Base-by-base conservation (phyloP, 78 protist genomes). In the Creolimax fragrantissima region DNA sequence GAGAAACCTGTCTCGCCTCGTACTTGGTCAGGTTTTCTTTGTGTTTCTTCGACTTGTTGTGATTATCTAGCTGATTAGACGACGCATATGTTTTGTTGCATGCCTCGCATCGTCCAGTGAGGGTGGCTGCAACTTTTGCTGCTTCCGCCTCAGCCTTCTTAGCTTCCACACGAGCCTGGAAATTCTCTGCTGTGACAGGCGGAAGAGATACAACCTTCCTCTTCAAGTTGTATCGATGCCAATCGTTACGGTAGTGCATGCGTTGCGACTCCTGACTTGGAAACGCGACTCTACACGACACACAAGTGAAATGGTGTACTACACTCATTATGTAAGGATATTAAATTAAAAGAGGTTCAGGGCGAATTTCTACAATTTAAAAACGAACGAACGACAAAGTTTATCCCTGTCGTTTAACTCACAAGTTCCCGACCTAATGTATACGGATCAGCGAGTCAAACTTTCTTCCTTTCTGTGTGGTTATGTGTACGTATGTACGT, bases 181-280 rank as follows among this genome's bases (percentile, higher is more conserved):
- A 96, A 2, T 35, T 89, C 37, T 84, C 93, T 24, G 58, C 45
- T 11, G 90, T 92, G 0, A 96, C 94, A 45, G 97, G 96, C 41
- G 93, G 90, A 35, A 95, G 66, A 74, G 90, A 94, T 3, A 94
- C 95, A 5, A 92, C 95, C 92, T 96, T 96, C 41, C 98, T 89
- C 93, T 95, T 96, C 47, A 96, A 89, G 58, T 96, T 96, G 92
- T 94, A 95, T 66, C 95, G 91, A 45, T 96, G 98, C 67, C 91
- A 92, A 17, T 96, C 98, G 6, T 94, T 93, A 47, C 86, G 91
- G 47, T 94, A 94, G 86, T 96, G 98, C 4, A 45, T 94, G 84
- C 95, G 94, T 91, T 95, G 97, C 7, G 35, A 39, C 2, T 91
- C 93, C 24, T 85, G 89, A 2, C 43, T 43, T 7, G 42, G 45